phyloP scores from a whole-genome alignment of 108 stramenopile species.

The Pseudonitzschia delicatissima region DNA sequence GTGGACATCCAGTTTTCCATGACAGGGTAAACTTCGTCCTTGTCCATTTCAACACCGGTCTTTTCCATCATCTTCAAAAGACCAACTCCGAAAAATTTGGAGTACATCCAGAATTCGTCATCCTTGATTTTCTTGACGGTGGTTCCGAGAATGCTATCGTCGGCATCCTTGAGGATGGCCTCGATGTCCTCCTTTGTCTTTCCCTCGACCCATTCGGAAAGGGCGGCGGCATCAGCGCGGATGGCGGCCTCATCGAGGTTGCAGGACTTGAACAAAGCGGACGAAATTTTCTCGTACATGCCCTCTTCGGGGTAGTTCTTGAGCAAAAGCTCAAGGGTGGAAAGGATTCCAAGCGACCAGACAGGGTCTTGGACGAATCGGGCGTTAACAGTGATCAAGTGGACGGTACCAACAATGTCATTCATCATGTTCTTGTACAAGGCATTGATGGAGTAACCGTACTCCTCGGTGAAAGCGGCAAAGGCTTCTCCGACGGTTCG shows the following conservation, averaged over 20 bases:
- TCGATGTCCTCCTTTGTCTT: constrained; percentile 86
- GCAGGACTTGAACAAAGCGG: constrained; percentile 75
- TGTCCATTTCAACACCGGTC: constrained; percentile 81
- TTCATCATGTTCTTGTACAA: constrained; percentile 91
- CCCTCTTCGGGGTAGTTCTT: constrained; percentile 92
- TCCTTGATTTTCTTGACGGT: constrained; percentile 68
- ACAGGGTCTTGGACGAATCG: constrained; percentile 84
- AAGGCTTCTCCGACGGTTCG: constrained; percentile 90
- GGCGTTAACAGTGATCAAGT: constrained; percentile 89
- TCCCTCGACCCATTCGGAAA: constrained; percentile 81
- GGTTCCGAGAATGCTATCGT: constrained; percentile 66
- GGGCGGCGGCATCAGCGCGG: constrained; percentile 68
- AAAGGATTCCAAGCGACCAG: constrained; percentile 79
- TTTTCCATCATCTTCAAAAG: constrained; percentile 80
- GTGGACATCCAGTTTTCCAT: constrained; percentile 88
- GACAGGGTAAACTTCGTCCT: constrained; percentile 85
- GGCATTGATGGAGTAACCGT: constrained; percentile 80
- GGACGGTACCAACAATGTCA: constrained; percentile 90
- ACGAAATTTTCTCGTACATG: constrained; percentile 65
- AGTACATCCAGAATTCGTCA: constrained; percentile 91
- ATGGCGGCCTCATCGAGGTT: constrained; percentile 81
- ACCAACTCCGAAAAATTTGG: constrained; percentile 86
- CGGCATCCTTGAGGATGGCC: constrained; percentile 67
- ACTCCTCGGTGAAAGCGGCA: constrained; percentile 75
- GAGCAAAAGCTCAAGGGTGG: constrained; percentile 69